Percentiles rank a stretch among this genome's conserved stretches.
Conservation (phyloP, 2,329 filamentous ascomycete genomes). For the Aspergillus piperis region DNA sequence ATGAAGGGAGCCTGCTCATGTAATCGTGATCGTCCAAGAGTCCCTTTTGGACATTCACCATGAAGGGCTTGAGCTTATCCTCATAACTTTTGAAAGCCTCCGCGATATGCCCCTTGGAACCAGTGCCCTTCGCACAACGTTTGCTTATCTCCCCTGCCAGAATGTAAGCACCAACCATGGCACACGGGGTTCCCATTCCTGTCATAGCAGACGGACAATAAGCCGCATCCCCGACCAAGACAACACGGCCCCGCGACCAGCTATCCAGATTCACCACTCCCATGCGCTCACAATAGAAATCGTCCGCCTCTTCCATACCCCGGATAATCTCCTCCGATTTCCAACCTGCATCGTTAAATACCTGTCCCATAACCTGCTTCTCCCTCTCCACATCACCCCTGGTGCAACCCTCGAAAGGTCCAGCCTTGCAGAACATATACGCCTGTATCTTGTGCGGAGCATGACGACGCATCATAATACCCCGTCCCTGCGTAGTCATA, state of each 20-base stretch:
- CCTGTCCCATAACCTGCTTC: slow-evolving; percentile 36
- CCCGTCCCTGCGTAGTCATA: slow-evolving; percentile 37
- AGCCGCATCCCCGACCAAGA: slow-evolving; percentile 44
- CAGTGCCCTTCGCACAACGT: slow-evolving; percentile 25
- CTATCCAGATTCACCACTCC: slow-evolving; percentile 47
- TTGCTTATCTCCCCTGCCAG: slow-evolving; percentile 53
- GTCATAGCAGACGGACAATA: slow-evolving; percentile 35
- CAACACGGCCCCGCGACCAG: slow-evolving; percentile 50
- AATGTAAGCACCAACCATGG: slow-evolving; percentile 51
- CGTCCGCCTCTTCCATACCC: slow-evolving; percentile 40
- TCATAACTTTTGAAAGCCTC: slow-evolving; percentile 43
- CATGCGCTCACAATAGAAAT: slow-evolving; percentile 52
- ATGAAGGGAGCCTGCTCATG: slow-evolving; percentile 27
- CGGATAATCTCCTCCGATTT: slow-evolving; percentile 46
- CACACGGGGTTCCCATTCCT: slow-evolving; percentile 38
- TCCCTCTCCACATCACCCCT: slow-evolving; percentile 31
- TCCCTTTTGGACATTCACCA: slow-evolving; percentile 42
- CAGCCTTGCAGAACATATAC: slow-evolving; percentile 38
- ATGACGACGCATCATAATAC: slow-evolving; percentile 47
- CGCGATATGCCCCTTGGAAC: slow-evolving; percentile 35
- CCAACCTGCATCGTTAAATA: slow-evolving; percentile 51
- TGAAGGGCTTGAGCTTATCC: slow-evolving; percentile 46
- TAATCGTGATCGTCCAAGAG: slow-evolving; percentile 2
- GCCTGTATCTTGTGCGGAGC: slow-evolving; percentile 41
- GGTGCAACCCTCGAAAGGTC: slow-evolving; percentile 26